A percentile compares a stretch with the other conserved stretches of the same genome.
Conservation (phyloP, 2,329 filamentous ascomycete genomes). For the Fusarium penzigii region DNA sequence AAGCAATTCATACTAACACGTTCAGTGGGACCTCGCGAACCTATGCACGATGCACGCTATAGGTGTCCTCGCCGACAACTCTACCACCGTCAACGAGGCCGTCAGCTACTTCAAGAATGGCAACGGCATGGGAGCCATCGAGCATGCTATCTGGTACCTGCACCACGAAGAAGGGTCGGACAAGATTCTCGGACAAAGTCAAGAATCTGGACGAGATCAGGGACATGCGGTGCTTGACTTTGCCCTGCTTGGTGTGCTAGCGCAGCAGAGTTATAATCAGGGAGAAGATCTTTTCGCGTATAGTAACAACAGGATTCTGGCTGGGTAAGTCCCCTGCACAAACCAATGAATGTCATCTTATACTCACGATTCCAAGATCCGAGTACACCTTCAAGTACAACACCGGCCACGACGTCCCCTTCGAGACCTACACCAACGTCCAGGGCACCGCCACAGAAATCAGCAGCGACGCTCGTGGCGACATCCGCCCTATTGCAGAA, state of each 20-base stretch:
- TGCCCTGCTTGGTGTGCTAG: constrained; percentile 40
- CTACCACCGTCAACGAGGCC: constrained; percentile 39
- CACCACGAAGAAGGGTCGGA: constrained; percentile 28
- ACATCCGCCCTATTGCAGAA: constrained; percentile 38
- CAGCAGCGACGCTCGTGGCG: not conserved
- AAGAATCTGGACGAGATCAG: constrained; percentile 37
- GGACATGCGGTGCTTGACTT: constrained; percentile 44
- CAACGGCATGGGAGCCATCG: constrained; percentile 39
- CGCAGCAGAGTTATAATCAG: constrained; percentile 44
- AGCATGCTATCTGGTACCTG: constrained; percentile 33
- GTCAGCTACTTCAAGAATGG: constrained; percentile 43
- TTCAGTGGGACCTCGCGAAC: constrained; percentile 47
- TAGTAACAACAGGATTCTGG: not conserved
- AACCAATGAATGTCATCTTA: too few species aligned
- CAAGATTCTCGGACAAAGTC: constrained; percentile 25
- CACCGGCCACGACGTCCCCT: constrained; percentile 42
- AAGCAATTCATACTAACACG: too few species aligned
- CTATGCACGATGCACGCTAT: constrained; percentile 41
- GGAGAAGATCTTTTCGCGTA: constrained; percentile 39
- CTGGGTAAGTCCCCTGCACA: not conserved
- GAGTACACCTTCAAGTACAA: constrained; percentile 46
- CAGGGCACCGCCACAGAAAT: constrained; percentile 38
- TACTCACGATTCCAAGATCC: constrained; percentile 19
- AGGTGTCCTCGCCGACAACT: constrained; percentile 44
- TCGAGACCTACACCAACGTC: constrained; percentile 35